Evolutionary conservation across 148 eudicot species (phyloP), one percentile per base, ranked within the genome.

Genomic region (Silene uniflora): DNA sequence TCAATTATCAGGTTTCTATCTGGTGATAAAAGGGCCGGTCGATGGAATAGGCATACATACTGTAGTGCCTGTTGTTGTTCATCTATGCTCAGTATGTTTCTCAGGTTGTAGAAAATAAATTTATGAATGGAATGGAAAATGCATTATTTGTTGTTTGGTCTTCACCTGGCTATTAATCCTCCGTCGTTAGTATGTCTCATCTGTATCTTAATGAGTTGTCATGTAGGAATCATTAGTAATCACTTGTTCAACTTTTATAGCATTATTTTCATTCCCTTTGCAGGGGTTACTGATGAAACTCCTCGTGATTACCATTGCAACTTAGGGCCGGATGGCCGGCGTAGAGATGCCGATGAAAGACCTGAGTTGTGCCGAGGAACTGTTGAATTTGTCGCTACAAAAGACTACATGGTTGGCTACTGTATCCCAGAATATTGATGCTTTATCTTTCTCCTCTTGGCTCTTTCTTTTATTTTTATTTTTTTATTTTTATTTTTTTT

Each of bases 271-370:
- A 39, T 76, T 76, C 19, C 39, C 23, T 76, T 84, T 86, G 76
- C 93, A 93, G 98, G 98, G 71, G 84, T 84, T 80, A 88, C 93
- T 6, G 97, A 93, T 84, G 97, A 90, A 84, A 94, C 97, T 69
- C 98, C 98, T 32, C 91, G 93, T 77, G 98, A 91, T 73, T 94
- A 94, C 84, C 97, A 91, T 64, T 91, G 97, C 87, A 91, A 94
- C 81, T 83, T 91, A 81, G 97, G 91, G 65, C 97, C 98, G 78
- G 97, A 91, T 86, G 98, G 97, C 67, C 90, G 96, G 73, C 97
- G 98, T 59, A 87, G 98, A 87, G 98, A 94, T 86, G 98, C 97
- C 69, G 98, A 94, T 78, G 98, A 94, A 67, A 91, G 98, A 82
- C 95, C 98, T 69, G 98, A 94, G 81, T 81, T 94, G 73, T 91